Base-by-base conservation (phyloP, 352 stramenopile genomes). In the Lagenidium giganteum region DNA sequence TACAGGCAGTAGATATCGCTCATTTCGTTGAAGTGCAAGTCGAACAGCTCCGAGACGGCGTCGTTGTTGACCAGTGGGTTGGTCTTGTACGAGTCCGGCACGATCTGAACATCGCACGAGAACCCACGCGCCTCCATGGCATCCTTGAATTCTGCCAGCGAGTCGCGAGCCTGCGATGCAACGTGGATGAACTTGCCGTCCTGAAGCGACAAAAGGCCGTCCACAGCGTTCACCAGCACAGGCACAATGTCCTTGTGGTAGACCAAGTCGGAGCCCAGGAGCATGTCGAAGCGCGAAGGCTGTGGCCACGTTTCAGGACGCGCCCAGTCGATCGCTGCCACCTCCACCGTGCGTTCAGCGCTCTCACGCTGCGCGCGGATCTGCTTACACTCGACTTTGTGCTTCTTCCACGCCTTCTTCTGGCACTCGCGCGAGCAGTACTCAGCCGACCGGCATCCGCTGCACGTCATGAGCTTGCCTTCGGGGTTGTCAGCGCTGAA, bases 11-110 rank as follows among this genome's bases (percentile, higher is more conserved):
- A 93, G 52, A 81, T 71, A 55, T 93, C 82, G 52, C 70, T 86
- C 83, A 95, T 92, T 49, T 95, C 83, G 66, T 92, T 92, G 58
- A 95, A 95, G 50, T 95, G 83, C 42, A 95, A 51, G 48, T 80
- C 57, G 35, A 93, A 93, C 20, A 93, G 55, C 57, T 89, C 75
- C 14, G 79, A 56, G 1, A 64, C 61, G 1, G 71, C 66, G 21
- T 86, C 73, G 24, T 75, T 67, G 38, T 70, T 67, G 3, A 91
- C 78, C 11, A 95, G 51, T 20, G 83, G 83, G 43, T 95, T 95
- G 14, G 47, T 61, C 58, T 95, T 93, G 68, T 90, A 93, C 17
- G 67, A 57, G 35, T 95, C 80, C 8, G 75, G 76, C 11, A 92
- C 76, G 48, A 87, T 64, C 26, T 86, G 54, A n/a, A 89, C 43